Evolutionary conservation across 1,284 basidiomycete species (phyloP).

Genomic region (Melampsora americana): DNA sequence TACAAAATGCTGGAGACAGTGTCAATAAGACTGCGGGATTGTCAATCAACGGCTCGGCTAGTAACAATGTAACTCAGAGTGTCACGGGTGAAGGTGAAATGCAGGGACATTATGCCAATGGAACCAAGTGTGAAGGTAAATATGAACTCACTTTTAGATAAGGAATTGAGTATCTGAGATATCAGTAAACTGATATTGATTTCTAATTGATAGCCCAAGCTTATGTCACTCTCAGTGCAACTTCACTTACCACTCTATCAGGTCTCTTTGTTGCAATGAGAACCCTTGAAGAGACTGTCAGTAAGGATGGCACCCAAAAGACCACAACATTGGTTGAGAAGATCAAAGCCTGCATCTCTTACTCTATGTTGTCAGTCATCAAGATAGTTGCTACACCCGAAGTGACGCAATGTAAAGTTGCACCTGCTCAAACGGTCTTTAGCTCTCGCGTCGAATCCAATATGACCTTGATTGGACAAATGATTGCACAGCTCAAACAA

Average conservation of each 20-base stretch:
- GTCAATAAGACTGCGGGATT: background rate
- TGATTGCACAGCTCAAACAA: constrained; percentile 22
- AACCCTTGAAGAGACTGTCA: constrained; percentile 22
- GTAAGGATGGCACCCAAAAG: constrained; percentile 26
- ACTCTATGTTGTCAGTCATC: constrained; percentile 37
- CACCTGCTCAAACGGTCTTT: constrained; percentile 19
- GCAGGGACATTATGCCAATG: constrained; percentile 22
- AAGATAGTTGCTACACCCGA: constrained; percentile 25
- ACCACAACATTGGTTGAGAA: constrained; percentile 18
- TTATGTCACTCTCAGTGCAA: constrained; percentile 36
- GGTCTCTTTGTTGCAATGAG: constrained; percentile 15
- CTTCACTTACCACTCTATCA: constrained; percentile 35
- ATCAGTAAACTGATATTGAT: background rate
- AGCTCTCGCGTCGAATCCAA: constrained; percentile 25
- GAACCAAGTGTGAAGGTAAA: constrained; percentile 27
- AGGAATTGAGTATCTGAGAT: background rate
- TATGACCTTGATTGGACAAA: constrained; percentile 19
- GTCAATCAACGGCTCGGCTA: background rate
- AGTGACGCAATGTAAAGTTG: constrained; percentile 24
- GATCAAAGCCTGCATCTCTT: constrained; percentile 31
- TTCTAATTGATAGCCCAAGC: constrained; percentile 8
- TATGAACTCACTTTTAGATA: background rate
- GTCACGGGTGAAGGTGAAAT: constrained; percentile 15
- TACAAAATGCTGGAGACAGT: constrained; percentile 8
- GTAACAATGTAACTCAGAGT: constrained; percentile 1